Percentiles rank a stretch among this genome's conserved stretches.
Evolutionary conservation across 257 asterid species (phyloP).

Genomic region (Solanum sejunctum): DNA sequence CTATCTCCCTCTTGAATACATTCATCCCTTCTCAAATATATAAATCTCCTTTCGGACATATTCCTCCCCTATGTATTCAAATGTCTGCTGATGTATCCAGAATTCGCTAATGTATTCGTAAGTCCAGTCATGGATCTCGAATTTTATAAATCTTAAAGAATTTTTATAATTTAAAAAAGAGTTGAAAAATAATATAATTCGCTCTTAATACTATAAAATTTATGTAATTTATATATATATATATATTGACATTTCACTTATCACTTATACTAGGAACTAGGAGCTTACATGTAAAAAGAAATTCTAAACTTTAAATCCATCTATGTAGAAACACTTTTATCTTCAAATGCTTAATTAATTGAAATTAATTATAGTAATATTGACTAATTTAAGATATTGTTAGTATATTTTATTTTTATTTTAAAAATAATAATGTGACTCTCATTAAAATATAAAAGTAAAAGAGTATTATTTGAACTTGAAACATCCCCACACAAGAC

Average conservation of each 20-base stretch:
- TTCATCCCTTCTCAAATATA: too few relatives aligned
- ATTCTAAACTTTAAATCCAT: background rate
- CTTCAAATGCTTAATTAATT: background rate
- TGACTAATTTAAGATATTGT: background rate
- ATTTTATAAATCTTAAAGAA: too few relatives aligned
- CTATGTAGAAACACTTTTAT: background rate
- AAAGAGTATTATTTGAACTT: background rate
- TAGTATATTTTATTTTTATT: background rate
- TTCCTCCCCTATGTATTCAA: too few relatives aligned
- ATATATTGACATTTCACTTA: background rate
- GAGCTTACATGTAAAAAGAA: background rate
- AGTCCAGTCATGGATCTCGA: too few relatives aligned
- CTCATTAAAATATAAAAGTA: background rate
- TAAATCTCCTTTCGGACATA: too few relatives aligned
- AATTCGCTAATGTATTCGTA: too few relatives aligned
- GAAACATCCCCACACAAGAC: background rate
- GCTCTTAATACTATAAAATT: too few relatives aligned
- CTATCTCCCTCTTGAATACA: too few relatives aligned
- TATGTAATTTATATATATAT: too few relatives aligned
- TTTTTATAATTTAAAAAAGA: too few relatives aligned
- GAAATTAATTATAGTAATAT: background rate
- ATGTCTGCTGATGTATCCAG: too few relatives aligned
- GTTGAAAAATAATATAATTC: too few relatives aligned
- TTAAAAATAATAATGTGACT: background rate
- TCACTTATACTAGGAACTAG: background rate